A percentile compares a stretch with the other conserved stretches of the same genome.
phyloP scores from a whole-genome alignment of 495 filamentous ascomycete species.

The Annulohypoxylon maeteangense region DNA sequence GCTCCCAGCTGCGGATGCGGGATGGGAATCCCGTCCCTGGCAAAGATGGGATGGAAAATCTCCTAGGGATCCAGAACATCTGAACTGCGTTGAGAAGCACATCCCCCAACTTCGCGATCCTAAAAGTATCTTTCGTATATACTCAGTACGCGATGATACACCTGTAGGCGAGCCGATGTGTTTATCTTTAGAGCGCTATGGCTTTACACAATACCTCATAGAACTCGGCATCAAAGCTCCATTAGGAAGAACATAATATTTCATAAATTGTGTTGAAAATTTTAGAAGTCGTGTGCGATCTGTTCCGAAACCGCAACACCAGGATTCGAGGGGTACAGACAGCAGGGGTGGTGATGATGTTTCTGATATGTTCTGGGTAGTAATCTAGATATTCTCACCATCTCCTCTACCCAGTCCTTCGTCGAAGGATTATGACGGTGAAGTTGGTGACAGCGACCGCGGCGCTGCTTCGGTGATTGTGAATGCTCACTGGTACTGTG shows the following conservation, averaged over 20 bases:
- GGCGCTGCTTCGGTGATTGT: conserved; percentile 42
- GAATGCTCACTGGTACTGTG: conserved; percentile 26
- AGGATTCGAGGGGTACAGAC: conserved; percentile 13
- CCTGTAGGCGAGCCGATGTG: background rate
- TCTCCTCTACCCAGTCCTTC: conserved; percentile 7
- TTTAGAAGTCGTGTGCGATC: background rate
- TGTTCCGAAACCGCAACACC: conserved; percentile 11
- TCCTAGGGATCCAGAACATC: conserved; percentile 21
- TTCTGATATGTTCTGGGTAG: background rate
- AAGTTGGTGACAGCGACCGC: conserved; percentile 30
- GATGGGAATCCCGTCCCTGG: conserved; percentile 21
- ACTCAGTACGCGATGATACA: background rate
- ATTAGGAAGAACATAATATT: background rate
- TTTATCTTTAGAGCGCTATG: background rate
- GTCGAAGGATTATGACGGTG: conserved; percentile 28
- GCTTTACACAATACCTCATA: too few species aligned
- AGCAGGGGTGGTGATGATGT: conserved; percentile 5
- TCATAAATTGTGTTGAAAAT: background rate
- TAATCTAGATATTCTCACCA: conserved; percentile 13
- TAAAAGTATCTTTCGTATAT: background rate
- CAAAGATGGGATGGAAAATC: conserved; percentile 36
- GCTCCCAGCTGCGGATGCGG: conserved; percentile 19
- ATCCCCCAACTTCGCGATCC: background rate
- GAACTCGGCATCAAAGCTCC: background rate
- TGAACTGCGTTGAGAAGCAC: background rate